Evolutionary conservation across 2,329 filamentous ascomycete species (phyloP).

Genomic region (Alternaria viburni): DNA sequence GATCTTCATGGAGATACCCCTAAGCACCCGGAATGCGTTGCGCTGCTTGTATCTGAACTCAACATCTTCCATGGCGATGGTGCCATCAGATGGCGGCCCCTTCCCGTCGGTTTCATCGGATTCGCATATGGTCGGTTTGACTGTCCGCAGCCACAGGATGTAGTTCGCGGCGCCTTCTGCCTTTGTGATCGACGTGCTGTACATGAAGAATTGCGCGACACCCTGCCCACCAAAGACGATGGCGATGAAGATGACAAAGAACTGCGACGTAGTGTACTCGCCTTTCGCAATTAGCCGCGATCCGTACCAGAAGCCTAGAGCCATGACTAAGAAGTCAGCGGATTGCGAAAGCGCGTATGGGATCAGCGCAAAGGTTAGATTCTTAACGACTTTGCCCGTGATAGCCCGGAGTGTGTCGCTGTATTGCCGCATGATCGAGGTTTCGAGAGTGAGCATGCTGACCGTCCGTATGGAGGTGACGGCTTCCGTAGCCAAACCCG

Average conservation of each 20-base stretch:
- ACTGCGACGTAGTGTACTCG: slow-evolving; percentile 80
- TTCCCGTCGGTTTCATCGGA: background rate
- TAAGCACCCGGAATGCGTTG: background rate
- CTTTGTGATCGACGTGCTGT: slow-evolving; percentile 76
- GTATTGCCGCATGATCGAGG: background rate
- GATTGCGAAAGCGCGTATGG: slow-evolving; percentile 71
- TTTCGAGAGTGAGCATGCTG: slow-evolving; percentile 1
- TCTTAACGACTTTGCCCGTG: background rate
- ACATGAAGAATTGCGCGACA: slow-evolving; percentile 6
- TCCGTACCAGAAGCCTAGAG: slow-evolving; percentile 80
- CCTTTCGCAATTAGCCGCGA: slow-evolving; percentile 26
- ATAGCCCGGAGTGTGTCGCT: background rate
- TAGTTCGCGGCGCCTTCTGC: slow-evolving; percentile 76
- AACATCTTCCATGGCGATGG: slow-evolving; percentile 4
- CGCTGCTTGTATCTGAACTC: slow-evolving; percentile 4
- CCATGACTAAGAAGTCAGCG: slow-evolving; percentile 75
- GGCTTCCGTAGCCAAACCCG: background rate
- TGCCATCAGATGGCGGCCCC: background rate
- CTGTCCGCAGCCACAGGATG: slow-evolving; percentile 48
- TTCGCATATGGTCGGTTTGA: slow-evolving; percentile 44
- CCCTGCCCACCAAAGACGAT: slow-evolving; percentile 42
- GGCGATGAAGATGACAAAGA: slow-evolving; percentile 46
- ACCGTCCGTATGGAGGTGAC: background rate
- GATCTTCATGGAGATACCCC: slow-evolving; percentile 51
- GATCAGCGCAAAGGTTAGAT: slow-evolving; percentile 3